phyloP scores from a whole-genome alignment of 1,139 yeast genomes.

The Scheffersomyces segobiensis region DNA sequence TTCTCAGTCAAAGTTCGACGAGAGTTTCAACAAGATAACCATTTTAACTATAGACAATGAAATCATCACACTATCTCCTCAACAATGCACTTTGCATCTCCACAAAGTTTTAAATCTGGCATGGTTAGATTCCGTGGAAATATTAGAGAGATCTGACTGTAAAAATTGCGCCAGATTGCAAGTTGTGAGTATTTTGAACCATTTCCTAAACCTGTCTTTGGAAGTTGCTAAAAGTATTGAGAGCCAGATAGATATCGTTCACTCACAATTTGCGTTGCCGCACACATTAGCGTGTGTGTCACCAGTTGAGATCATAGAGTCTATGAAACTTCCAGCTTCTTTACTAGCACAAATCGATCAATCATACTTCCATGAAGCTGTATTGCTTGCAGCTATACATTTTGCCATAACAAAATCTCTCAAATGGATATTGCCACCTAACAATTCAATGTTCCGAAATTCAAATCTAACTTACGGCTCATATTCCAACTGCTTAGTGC shows the following conservation, averaged over 20 bases:
- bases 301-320: constrained; percentile 23
- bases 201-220: constrained; percentile 18
- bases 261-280: constrained; percentile 24
- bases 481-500: constrained; percentile 29
- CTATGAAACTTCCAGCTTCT: constrained; percentile 18
- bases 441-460: constrained; percentile 9
- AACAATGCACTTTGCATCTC: constrained; percentile 28
- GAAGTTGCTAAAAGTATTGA: constrained; percentile 9
- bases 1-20: constrained; percentile 34
- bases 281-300: constrained; percentile 18
- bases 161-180: constrained; percentile 10
- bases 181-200: constrained; percentile 19
- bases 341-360: constrained; percentile 13
- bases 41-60: constrained; percentile 36
- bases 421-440: constrained; percentile 29
- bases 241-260: constrained; percentile 20
- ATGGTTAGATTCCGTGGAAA: constrained; percentile 17
- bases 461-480: constrained; percentile 23
- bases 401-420: constrained; percentile 23
- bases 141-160: constrained; percentile 18
- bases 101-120: constrained; percentile 23
- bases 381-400: constrained; percentile 30
- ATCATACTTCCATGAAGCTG: constrained; percentile 30
- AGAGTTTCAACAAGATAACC: constrained; percentile 29
- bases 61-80: constrained; percentile 25